Evolutionary conservation across 1,284 basidiomycete genomes (phyloP), one percentile per base, ranked within the genome.

Genomic region (Abortiporus biennis): DNA sequence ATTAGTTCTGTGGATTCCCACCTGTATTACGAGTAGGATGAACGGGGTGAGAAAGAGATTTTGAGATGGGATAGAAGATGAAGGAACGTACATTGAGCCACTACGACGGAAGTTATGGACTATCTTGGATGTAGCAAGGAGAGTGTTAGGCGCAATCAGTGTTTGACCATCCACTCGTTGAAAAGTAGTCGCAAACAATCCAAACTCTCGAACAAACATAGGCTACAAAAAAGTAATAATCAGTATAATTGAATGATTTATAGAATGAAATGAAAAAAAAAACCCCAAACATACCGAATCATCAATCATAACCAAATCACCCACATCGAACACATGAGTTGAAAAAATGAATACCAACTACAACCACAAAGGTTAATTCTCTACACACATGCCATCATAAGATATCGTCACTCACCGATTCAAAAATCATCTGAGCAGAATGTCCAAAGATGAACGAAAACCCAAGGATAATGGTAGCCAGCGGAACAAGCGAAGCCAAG

Each of bases 391-490:
- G 8, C 24, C 9, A 38, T 23, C 22, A n/a, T 22, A n/a, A n/a
- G n/a, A n/a, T n/a, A n/a, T n/a, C n/a, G n/a, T n/a, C n/a, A 61
- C 76, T 40, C 49, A 83, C 82, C 43, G 83, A 85, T 66, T 90
- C 85, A 51, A 91, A 92, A 5, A 92, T 64, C 2, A 80, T 84
- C 54, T 86, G 83, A 6, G 88, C 88, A 6, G 86, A 85, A 59
- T 90, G 80, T 3, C 86, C 87, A 51, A 90, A 92, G 47, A 87
- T 74, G 64, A 88, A 88, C 9, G 83, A 86, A 56, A 87, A 88
- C 6, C 83, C 83, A 37, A 87, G 74, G 45, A 90, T 77, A 51
- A 90, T 78, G 0, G 87, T 88, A 4, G 85, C 85, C 27, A 92
- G 69, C 15, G 88, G 88, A 9, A 90, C 85, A 19, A 92, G 72